Evolutionary conservation across 768 basidiomycete genomes (phyloP), one percentile per base, ranked within the genome.

Genomic region (Hericium rajendrae): DNA sequence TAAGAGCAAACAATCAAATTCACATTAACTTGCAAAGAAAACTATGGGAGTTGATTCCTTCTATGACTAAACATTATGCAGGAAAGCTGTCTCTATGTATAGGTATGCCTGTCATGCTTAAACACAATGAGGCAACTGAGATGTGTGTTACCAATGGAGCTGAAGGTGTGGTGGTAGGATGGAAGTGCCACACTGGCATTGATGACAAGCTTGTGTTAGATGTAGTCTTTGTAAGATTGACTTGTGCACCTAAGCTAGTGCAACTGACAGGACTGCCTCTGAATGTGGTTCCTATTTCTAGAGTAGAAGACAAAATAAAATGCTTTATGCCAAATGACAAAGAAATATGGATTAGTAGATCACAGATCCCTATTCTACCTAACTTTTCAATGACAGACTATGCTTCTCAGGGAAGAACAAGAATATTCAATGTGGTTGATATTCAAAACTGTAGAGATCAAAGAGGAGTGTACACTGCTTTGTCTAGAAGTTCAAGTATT

Each of bases 331-430:
- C 53, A n/a, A 43, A 56, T 37, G 64, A 56, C 15, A 20, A 15
- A 10, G 41, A 5, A n/a, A 10, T 58, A 1, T 13, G 18, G 2
- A 37, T 66, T 15, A 18, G 15, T 0, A 32, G 66, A n/a, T 8
- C 41, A 4, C 65, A 68, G 38, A 56, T 63, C 1, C 57, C 18
- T 10, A 48, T 62, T 1, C 38, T 66, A 0, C 67, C 61, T 1
- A 63, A 65, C 48, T 68, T 68, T 53, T 60, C 61, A 5, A 65
- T 66, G 60, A 62, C 65, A 15, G 64, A 68, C 51, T 67, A 55
- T 55, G 48, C 38, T 16, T 62, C 51, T 20, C 66, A 67, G 57
- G 66, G 65, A 1, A n/a, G 60, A 8, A 68, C 62, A 6, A 32
- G 64, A 16, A 48, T n/a, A 2, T 18, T 40, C 18, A 68, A 68